phyloP scores from a whole-genome alignment of 495 filamentous ascomycete species.

The Tuber indicum region DNA sequence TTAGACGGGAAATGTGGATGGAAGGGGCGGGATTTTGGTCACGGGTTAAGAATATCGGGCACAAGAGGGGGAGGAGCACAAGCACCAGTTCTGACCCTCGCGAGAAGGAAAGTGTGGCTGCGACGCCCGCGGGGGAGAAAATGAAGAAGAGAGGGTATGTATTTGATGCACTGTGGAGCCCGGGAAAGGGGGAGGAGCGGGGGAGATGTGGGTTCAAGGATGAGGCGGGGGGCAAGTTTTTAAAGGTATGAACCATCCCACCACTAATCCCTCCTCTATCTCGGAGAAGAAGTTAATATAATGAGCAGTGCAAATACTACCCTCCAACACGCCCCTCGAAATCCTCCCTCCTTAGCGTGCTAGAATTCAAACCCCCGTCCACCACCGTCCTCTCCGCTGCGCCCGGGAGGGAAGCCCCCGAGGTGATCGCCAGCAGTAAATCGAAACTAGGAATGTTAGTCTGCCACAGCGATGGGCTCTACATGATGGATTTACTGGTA shows the following conservation, averaged over 20 bases:
- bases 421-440: slow-evolving; percentile 72
- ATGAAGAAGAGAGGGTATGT: slow-evolving; percentile 38
- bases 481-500: slow-evolving; percentile 91
- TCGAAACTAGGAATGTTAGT: slow-evolving; percentile 92
- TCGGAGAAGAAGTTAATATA: background rate
- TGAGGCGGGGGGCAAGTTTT: slow-evolving; percentile 31
- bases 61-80: slow-evolving; percentile 11
- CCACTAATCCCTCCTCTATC: background rate
- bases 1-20: slow-evolving; percentile 34
- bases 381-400: slow-evolving; percentile 11
- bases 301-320: slow-evolving; percentile 40
- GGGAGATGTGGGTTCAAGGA: slow-evolving; percentile 41
- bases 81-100: background rate
- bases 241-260: slow-evolving; percentile 23
- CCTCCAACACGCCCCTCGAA: slow-evolving; percentile 20
- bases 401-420: slow-evolving; percentile 51
- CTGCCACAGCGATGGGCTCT: slow-evolving; percentile 80
- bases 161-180: slow-evolving; percentile 32
- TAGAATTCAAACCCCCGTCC: slow-evolving; percentile 32
- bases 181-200: slow-evolving; percentile 9
- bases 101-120: slow-evolving; percentile 5
- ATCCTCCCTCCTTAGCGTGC: slow-evolving; percentile 36
- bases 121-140: slow-evolving; percentile 15
- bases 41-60: slow-evolving; percentile 30
- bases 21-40: slow-evolving; percentile 38